Evolutionary conservation across 192 early-diverging fungal species (phyloP).

Genomic region (Podochytrium sp.): DNA sequence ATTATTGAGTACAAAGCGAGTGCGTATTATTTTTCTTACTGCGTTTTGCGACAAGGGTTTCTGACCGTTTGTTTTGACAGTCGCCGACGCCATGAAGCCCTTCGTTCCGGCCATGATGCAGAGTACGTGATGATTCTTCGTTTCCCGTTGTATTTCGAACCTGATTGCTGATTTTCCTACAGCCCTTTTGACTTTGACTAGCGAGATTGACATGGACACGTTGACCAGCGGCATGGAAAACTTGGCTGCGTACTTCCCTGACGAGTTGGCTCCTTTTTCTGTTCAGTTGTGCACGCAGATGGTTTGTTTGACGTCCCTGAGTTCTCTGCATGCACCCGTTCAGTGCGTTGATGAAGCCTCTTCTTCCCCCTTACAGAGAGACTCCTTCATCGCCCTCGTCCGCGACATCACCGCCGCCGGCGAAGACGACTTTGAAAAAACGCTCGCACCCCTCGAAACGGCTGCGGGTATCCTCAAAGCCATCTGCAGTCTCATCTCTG

Average conservation of each 20-base stretch:
- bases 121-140: conserved; percentile 31
- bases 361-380: conserved; percentile 49
- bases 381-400: conserved; percentile 88
- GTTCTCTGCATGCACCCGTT: too few relatives aligned
- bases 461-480: conserved; percentile 69
- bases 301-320: conserved; percentile 35
- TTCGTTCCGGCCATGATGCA: conserved; percentile 89
- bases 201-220: conserved; percentile 92
- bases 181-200: conserved; percentile 81
- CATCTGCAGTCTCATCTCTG: conserved; percentile 79
- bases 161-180: background rate
- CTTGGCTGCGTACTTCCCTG: conserved; percentile 89
- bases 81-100: conserved; percentile 75
- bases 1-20: conserved; percentile 75
- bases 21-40: conserved; percentile 16
- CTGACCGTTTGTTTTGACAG: conserved; percentile 23
- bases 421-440: conserved; percentile 52
- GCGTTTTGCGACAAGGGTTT: background rate
- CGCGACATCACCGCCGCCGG: conserved; percentile 59
- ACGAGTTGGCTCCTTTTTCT: conserved; percentile 91
- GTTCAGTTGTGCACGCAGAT: conserved; percentile 86
- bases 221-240: conserved; percentile 85
- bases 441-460: conserved; percentile 21
- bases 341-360: too few relatives aligned
- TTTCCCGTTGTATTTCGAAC: conserved; percentile 12